Base-by-base conservation (phyloP, 2,329 filamentous ascomycete species). In the Gnomoniopsis sp. region DNA sequence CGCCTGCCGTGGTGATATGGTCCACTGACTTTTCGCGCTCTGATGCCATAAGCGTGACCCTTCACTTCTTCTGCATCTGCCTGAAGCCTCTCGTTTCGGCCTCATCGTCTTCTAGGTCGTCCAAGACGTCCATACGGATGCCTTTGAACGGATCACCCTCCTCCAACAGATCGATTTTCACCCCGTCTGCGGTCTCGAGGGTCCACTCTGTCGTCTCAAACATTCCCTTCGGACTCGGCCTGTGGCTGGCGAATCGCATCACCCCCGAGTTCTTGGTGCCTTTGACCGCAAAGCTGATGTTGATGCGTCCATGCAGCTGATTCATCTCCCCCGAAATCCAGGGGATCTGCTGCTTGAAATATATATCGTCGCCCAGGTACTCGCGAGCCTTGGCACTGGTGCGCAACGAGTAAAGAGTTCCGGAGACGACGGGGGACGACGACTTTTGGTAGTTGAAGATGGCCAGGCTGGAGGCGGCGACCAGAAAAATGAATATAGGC, bases 371-470 rank as follows among this genome's bases (percentile, higher is more conserved):
- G 63, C 95, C 95, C 30, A 99, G 83, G 49, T 88, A 77, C 58
- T 86, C 87, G 68, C 93, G 86, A 49, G 92, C 95, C 60, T 79
- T 76, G 2, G 84, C 77, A 58, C 88, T 91, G 2, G 90, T 96
- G 64, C 95, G 90, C 63, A 99, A 83, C 1, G 93, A 90, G 79
- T 98, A 99, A 30, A 99, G 84, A 4, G 92, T 95, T 57, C 89
- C 91, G 57, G 86, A 86, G n/a, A 97, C 90, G 33, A 93, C 84
- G 56, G 89, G 90, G 26, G 87, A 91, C n/a, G 90, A 91, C 58
- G 88, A 86, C 74, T 97, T 97, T 74, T 99, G 93, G 84, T 99
- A 98, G 83, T 99, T 99, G 88, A 99, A 98, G 74, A 99, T 97
- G 66, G 89, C 91, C 61, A 96, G 77, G 65, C 88, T 87, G 65